Evolutionary conservation across 2,329 filamentous ascomycete genomes (phyloP), one percentile per base, ranked within the genome.

Genomic region (Xenoacremonium recifei): DNA sequence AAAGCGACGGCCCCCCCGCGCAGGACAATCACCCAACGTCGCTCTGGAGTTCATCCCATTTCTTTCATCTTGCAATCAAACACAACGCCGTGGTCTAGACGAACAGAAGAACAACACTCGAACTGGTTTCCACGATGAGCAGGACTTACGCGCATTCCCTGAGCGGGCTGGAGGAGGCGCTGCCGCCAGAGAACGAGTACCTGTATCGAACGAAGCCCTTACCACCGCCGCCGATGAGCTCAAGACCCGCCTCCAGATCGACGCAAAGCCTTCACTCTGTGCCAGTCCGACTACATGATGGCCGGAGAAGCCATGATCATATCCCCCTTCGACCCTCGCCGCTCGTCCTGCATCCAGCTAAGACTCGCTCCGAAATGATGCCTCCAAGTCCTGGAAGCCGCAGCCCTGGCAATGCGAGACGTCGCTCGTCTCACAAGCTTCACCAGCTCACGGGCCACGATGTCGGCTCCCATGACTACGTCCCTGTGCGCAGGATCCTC

Each of bases 381-480:
- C n/a, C n/a, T n/a, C n/a, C n/a, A n/a, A n/a, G n/a, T n/a, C n/a
- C n/a, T n/a, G n/a, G n/a, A n/a, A n/a, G n/a, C n/a, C n/a, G n/a
- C n/a, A n/a, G n/a, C n/a, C n/a, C n/a, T n/a, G n/a, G n/a, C n/a
- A n/a, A n/a, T 10, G 44, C 51, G 17, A 50, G 54, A 16, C 52
- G 49, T 9, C 55, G 59, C 2, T 65, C 69, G 0, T 61, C 62
- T 0, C 56, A 58, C 32, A 74, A 73, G 55, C 58, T 72, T 31
- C 60, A 63, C 23, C 67, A 71, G 49, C 59, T 74, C 12, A 72
- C 60, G 5, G 71, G 70, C 2, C 57, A 66, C 20, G 65, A 69
- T 30, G 33, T 71, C n/a, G 58, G 60, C 35, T 45, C 61, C 15
- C 32, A 45, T 12, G 54, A 58, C 34, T 56, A 51, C 46, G 39